phyloP scores from a whole-genome alignment of 352 stramenopile species.

The Pythium rishiriense region DNA sequence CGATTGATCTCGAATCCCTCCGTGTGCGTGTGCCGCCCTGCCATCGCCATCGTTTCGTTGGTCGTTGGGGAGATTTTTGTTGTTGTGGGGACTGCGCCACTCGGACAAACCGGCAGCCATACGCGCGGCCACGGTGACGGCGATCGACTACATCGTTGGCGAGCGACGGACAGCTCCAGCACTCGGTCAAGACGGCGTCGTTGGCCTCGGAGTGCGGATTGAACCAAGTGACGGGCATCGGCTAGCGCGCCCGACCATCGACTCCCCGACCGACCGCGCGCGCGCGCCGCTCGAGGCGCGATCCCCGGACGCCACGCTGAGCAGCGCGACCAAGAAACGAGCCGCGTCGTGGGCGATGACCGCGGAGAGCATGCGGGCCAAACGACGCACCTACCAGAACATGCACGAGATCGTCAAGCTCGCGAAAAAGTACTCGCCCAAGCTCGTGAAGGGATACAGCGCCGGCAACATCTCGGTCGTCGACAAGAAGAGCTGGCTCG shows the following conservation, averaged over 20 bases:
- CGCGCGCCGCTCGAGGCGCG: constrained; percentile 3
- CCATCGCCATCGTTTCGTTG: constrained; percentile 19
- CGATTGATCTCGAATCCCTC: background rate
- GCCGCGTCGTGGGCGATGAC: constrained; percentile 51
- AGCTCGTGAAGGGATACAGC: constrained; percentile 88
- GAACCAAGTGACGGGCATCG: constrained; percentile 50
- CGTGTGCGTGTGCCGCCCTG: background rate
- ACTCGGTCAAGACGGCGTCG: constrained; percentile 47
- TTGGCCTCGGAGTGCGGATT: constrained; percentile 31
- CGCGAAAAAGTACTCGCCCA: constrained; percentile 87
- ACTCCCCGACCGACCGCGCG: background rate
- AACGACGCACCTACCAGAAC: constrained; percentile 81
- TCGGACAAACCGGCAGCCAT: constrained; percentile 1
- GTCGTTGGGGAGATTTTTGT: constrained; percentile 6
- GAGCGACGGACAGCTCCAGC: constrained; percentile 39
- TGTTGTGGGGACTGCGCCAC: constrained; percentile 1
- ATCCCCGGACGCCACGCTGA: constrained; percentile 19
- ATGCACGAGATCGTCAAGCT: constrained; percentile 90
- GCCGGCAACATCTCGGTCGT: constrained; percentile 89
- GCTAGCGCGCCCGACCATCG: constrained; percentile 31
- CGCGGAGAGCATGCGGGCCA: constrained; percentile 68
- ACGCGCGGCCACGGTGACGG: constrained; percentile 13
- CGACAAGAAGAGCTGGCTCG: constrained; percentile 90
- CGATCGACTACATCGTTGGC: constrained; percentile 17
- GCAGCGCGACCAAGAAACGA: constrained; percentile 24